Evolutionary conservation across 2,329 filamentous ascomycete species (phyloP).

Genomic region (Scytalidium lignicola): DNA sequence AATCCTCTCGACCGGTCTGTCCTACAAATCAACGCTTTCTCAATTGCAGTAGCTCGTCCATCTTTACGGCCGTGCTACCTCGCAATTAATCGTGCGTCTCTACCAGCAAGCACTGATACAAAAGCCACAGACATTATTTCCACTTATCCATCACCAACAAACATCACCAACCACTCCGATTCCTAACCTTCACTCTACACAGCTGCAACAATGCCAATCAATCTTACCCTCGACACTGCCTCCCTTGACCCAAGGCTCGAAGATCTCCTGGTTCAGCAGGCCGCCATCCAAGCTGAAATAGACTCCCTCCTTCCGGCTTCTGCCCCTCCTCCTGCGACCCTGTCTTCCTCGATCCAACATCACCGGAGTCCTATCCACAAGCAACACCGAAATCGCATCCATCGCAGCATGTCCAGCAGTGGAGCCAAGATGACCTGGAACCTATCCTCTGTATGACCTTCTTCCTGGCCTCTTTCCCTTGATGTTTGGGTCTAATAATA

Average conservation of each 20-base stretch:
- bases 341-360: slow-evolving; percentile 11
- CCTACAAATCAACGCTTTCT: neutral
- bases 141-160: neutral
- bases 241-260: neutral
- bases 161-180: neutral
- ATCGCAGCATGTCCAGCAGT: slow-evolving; percentile 24
- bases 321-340: slow-evolving; percentile 3
- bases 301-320: slow-evolving; percentile 8
- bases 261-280: slow-evolving; percentile 19
- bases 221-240: neutral
- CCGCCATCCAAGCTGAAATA: slow-evolving; percentile 22
- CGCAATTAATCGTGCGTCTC: neutral
- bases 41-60: neutral
- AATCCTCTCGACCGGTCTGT: no score
- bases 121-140: no score
- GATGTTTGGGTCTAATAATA: slow-evolving; percentile 14
- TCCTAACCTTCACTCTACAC: slow-evolving; percentile 10
- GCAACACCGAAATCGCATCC: slow-evolving; percentile 16
- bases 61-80: neutral
- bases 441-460: slow-evolving; percentile 21
- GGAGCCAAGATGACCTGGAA: slow-evolving; percentile 23
- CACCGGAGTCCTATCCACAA: slow-evolving; percentile 23
- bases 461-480: slow-evolving; percentile 8
- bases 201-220: slow-evolving; percentile 3
- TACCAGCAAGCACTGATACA: neutral